These are phyloP conservation scores for Clavispora carvajalis DNA, from an alignment of 805 yeast species.

Conservation along the genomic window DNA sequence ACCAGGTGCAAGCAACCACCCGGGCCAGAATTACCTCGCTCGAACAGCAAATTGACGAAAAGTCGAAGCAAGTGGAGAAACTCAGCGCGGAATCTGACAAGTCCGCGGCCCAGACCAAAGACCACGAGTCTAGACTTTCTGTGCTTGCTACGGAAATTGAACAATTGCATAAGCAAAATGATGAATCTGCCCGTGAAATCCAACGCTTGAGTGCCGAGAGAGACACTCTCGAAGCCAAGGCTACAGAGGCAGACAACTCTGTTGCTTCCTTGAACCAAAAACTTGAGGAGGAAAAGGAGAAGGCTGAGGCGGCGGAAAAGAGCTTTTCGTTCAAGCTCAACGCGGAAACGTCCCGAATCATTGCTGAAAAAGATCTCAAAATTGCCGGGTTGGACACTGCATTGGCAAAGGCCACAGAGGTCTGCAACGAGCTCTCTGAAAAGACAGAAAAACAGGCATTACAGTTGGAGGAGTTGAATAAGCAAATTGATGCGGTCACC, in stretches of 20 bases:
- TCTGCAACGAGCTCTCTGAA: background rate
- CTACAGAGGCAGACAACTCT: background rate
- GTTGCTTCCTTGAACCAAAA: background rate
- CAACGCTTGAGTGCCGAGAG: background rate
- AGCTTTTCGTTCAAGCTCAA: constrained; percentile 22
- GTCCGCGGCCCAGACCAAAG: background rate
- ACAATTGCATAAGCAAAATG: background rate
- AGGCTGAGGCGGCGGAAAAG: constrained; percentile 7
- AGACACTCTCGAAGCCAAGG: background rate
- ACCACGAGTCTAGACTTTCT: background rate
- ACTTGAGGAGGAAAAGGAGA: constrained; percentile 3
- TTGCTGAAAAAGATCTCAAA: constrained; percentile 20
- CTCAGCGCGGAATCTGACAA: background rate
- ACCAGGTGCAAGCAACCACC: constrained; percentile 1
- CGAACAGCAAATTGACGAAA: background rate
- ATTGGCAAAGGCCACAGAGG: background rate
- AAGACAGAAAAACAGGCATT: background rate
- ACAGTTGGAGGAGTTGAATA: background rate
- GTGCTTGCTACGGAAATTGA: background rate
- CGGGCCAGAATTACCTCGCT: background rate
- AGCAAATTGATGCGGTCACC: background rate
- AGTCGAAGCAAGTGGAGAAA: background rate
- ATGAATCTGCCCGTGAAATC: background rate
- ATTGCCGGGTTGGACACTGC: constrained; percentile 6
- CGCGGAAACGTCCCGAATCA: constrained; percentile 18